Percentiles rank a stretch among this genome's conserved stretches.
Conservation (phyloP, 75 land plant genomes). For the Gnetum montanum region DNA sequence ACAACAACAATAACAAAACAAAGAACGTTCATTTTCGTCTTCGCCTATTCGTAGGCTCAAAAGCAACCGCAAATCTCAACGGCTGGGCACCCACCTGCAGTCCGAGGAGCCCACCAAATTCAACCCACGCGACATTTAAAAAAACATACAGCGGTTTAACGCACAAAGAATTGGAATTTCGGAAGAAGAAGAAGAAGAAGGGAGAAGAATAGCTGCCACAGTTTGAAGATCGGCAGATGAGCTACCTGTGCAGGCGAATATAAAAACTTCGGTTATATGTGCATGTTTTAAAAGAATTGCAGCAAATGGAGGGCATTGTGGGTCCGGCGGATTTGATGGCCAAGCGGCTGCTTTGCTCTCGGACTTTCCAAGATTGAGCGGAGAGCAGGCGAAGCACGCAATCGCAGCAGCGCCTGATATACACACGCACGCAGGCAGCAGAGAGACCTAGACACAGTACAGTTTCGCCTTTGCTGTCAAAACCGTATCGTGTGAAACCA, state of each 20-base stretch:
- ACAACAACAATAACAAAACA: background rate
- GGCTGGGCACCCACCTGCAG: conserved; percentile 3
- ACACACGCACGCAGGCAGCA: conserved; percentile 1
- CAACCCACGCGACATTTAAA: background rate
- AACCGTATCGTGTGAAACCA: conserved; percentile 9
- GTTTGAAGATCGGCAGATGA: conserved; percentile 1
- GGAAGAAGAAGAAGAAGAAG: too few relatives aligned
- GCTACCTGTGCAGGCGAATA: background rate
- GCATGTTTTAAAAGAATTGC: background rate
- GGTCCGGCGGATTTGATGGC: conserved; percentile 6
- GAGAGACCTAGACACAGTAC: background rate
- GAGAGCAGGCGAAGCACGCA: too few relatives aligned
- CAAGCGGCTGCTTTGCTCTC: conserved; percentile 1
- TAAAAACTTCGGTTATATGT: background rate
- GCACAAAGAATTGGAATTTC: too few relatives aligned
- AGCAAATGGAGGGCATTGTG: background rate
- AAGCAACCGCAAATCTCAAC: conserved; percentile 1
- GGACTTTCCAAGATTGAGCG: background rate
- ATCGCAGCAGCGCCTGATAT: background rate
- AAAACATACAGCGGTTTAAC: background rate
- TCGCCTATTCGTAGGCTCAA: too few relatives aligned
- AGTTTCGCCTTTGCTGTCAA: background rate
- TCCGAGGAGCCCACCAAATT: conserved; percentile 2
- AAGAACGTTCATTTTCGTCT: too few relatives aligned
- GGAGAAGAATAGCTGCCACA: too few relatives aligned